Conservation (phyloP, 2,329 filamentous ascomycete species). For the Paecilomyces formosus region DNA sequence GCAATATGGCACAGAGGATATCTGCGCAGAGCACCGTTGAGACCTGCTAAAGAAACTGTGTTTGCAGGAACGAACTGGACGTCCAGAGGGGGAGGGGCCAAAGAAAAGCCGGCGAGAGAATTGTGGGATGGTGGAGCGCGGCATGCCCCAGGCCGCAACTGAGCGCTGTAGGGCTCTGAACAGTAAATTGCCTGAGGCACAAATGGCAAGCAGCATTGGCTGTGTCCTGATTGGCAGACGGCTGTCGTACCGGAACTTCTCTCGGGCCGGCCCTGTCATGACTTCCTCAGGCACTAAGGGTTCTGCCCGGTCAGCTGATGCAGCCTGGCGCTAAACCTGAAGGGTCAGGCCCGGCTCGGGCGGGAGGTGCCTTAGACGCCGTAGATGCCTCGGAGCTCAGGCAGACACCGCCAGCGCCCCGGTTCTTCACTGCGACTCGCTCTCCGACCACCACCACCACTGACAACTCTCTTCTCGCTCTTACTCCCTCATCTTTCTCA, state of each 20-base stretch:
- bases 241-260: neutral
- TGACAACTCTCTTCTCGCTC: conserved; percentile 24
- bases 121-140: conserved; percentile 12
- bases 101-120: conserved; percentile 17
- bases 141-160: neutral
- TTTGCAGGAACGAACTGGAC: neutral
- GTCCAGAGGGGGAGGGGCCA: conserved; percentile 14
- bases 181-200: conserved; percentile 12
- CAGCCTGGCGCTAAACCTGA: neutral
- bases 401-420: conserved; percentile 14
- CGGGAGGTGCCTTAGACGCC: neutral
- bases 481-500: conserved; percentile 24
- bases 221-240: conserved; percentile 13
- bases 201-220: conserved; percentile 10
- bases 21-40: conserved; percentile 7
- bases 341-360: neutral
- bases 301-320: neutral
- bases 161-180: neutral
- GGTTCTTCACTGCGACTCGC: conserved; percentile 18
- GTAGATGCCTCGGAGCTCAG: conserved; percentile 20
- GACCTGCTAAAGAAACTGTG: neutral
- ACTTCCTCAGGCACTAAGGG: neutral
- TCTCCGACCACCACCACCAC: conserved; percentile 12
- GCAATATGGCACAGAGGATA: neutral
- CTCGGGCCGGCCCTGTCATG: neutral